phyloP scores from a whole-genome alignment of 1,284 basidiomycete species.

The Lignosus rhinocerotis region DNA sequence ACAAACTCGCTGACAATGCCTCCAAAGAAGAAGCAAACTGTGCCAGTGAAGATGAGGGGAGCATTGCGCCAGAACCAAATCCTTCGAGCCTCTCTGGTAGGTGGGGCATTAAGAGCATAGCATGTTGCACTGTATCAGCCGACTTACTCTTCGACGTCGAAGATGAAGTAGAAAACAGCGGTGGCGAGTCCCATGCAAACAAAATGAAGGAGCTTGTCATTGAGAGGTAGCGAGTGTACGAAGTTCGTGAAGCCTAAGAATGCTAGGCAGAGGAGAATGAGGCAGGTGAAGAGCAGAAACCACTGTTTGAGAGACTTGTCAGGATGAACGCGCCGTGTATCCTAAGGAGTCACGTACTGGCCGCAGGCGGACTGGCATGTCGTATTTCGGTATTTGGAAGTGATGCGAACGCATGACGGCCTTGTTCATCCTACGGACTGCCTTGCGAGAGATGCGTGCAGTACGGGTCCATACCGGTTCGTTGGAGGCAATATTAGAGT shows the following conservation, averaged over 20 bases:
- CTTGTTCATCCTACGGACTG: conserved; percentile 41
- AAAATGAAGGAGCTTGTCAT: conserved; percentile 86
- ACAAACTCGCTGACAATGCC: conserved; percentile 86
- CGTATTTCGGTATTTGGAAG: conserved; percentile 61
- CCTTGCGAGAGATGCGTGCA: conserved; percentile 31
- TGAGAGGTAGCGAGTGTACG: conserved; percentile 64
- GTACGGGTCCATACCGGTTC: conserved; percentile 29
- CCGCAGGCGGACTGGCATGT: conserved; percentile 70
- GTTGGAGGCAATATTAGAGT: conserved; percentile 8
- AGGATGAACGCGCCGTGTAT: background rate
- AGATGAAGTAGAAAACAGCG: conserved; percentile 82
- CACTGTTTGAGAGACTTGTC: conserved; percentile 47
- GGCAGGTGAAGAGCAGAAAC: conserved; percentile 67
- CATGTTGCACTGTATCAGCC: background rate
- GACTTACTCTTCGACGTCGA: conserved; percentile 83
- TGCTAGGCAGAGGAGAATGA: conserved; percentile 66
- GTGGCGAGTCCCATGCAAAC: conserved; percentile 79
- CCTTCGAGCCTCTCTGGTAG: conserved; percentile 62
- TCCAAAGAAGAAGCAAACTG: conserved; percentile 78
- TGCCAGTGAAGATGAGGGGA: conserved; percentile 64
- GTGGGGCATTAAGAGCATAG: background rate
- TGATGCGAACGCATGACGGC: conserved; percentile 57
- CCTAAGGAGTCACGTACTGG: conserved; percentile 50
- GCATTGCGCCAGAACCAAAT: conserved; percentile 87
- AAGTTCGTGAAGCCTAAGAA: conserved; percentile 76